phyloP scores from a whole-genome alignment of 2,329 filamentous ascomycete genomes.

The Microsporum ferrugineum region DNA sequence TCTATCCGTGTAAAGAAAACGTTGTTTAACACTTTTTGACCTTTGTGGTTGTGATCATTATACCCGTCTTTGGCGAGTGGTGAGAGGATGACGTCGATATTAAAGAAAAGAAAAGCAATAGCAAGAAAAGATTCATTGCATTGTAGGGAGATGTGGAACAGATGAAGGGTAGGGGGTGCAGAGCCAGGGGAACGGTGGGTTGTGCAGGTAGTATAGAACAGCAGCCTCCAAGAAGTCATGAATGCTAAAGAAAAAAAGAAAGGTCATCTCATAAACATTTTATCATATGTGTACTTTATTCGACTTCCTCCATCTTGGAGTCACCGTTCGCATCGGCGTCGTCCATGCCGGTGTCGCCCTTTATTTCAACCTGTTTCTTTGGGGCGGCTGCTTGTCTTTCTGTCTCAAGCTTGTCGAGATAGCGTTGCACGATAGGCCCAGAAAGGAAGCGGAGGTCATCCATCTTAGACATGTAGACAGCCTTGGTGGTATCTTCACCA shows the following conservation, averaged over 20 bases:
- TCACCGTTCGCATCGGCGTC: constrained; percentile 47
- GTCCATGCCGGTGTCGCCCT: constrained; percentile 66
- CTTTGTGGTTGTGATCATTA: background rate
- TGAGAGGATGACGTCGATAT: background rate
- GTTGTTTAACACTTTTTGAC: background rate
- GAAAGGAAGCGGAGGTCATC: constrained; percentile 88
- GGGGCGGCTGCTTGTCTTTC: constrained; percentile 62
- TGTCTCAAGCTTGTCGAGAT: constrained; percentile 86
- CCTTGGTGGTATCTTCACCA: constrained; percentile 88
- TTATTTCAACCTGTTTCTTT: constrained; percentile 53
- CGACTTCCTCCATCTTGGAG: constrained; percentile 12
- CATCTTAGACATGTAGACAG: constrained; percentile 85
- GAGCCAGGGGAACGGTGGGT: background rate
- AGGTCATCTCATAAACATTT: constrained; percentile 5
- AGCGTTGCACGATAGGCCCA: constrained; percentile 82
- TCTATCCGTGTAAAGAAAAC: constrained; percentile 3
- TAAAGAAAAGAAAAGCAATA: background rate
- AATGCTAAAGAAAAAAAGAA: constrained; percentile 3
- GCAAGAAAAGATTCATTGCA: background rate
- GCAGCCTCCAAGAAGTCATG: constrained; percentile 2
- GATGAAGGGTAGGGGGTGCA: background rate
- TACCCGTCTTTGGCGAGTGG: background rate
- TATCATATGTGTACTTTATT: constrained; percentile 8
- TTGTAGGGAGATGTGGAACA: background rate
- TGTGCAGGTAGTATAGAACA: background rate